phyloP scores from a whole-genome alignment of 2,329 filamentous ascomycete species.

The Phyllosticta ampelicida region DNA sequence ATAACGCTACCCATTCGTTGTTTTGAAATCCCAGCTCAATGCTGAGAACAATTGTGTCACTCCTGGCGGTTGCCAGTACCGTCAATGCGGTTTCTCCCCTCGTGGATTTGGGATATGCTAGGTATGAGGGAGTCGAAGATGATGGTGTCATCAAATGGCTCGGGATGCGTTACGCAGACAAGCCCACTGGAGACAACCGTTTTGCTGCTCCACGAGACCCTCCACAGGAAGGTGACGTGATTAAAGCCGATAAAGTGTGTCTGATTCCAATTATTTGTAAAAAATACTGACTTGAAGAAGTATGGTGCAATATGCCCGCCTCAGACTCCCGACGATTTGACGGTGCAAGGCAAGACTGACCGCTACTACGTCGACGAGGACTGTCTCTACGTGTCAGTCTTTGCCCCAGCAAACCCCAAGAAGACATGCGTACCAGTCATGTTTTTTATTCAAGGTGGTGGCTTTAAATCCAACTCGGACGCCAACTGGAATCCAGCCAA shows the following conservation, averaged over 20 bases:
- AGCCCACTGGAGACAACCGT: conserved; percentile 41
- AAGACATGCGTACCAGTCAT: conserved; percentile 35
- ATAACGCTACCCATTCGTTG: not conserved
- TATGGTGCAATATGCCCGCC: conserved; percentile 28
- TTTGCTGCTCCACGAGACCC: conserved; percentile 41
- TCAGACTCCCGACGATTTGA: conserved; percentile 16
- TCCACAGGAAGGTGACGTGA: not conserved
- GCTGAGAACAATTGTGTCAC: not conserved
- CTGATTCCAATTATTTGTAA: no score
- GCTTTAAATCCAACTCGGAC: conserved; percentile 40
- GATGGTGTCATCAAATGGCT: conserved; percentile 60
- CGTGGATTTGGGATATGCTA: conserved; percentile 56
- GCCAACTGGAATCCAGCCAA: conserved; percentile 42
- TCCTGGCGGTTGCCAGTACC: not conserved
- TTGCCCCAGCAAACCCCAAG: conserved; percentile 30
- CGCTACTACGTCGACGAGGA: conserved; percentile 28
- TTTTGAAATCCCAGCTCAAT: not conserved
- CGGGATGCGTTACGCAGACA: conserved; percentile 49
- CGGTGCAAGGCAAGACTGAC: conserved; percentile 7
- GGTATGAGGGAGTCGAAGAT: conserved; percentile 48
- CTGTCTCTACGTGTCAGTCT: conserved; percentile 41
- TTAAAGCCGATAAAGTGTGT: not conserved
- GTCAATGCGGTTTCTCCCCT: conserved; percentile 24
- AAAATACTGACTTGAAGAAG: conserved; percentile 1
- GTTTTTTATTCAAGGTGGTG: conserved; percentile 47